Evolutionary conservation across 805 yeast species (phyloP).

Genomic region (Komagataella populi): DNA sequence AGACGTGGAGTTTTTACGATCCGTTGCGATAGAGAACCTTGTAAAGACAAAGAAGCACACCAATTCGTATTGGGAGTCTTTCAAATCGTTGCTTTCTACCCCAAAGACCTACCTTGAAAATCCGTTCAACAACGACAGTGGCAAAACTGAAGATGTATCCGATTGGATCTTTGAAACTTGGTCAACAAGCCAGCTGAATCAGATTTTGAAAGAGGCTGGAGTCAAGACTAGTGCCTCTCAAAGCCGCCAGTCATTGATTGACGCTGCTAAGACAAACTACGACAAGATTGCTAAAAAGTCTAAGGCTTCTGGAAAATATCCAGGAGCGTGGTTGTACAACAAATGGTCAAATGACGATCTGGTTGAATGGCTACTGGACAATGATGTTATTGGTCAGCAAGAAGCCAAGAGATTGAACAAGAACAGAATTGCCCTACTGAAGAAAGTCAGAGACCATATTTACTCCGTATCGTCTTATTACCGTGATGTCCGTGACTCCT

Average conservation of each 20-base stretch:
- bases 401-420: slow-evolving; percentile 16
- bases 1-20: neutral
- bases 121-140: neutral
- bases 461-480: slow-evolving; percentile 23
- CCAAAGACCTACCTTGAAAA: neutral
- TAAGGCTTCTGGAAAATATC: slow-evolving; percentile 28
- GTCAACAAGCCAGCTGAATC: slow-evolving; percentile 20
- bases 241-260: slow-evolving; percentile 25
- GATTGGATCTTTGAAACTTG: slow-evolving; percentile 40
- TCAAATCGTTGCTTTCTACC: neutral
- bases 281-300: slow-evolving; percentile 21
- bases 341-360: slow-evolving; percentile 39
- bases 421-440: slow-evolving; percentile 30
- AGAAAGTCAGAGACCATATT: slow-evolving; percentile 29
- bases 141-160: slow-evolving; percentile 4
- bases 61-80: neutral
- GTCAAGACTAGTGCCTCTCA: slow-evolving; percentile 15
- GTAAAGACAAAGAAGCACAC: neutral
- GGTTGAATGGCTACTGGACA: slow-evolving; percentile 31
- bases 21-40: neutral
- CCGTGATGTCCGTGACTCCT: slow-evolving; percentile 19
- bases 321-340: slow-evolving; percentile 38
- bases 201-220: slow-evolving; percentile 17
- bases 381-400: slow-evolving; percentile 16
- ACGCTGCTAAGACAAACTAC: slow-evolving; percentile 26